These are phyloP conservation scores for Liquidambar formosana DNA, from an alignment of 164 flowering plant genomes.

Conservation along the genomic window DNA sequence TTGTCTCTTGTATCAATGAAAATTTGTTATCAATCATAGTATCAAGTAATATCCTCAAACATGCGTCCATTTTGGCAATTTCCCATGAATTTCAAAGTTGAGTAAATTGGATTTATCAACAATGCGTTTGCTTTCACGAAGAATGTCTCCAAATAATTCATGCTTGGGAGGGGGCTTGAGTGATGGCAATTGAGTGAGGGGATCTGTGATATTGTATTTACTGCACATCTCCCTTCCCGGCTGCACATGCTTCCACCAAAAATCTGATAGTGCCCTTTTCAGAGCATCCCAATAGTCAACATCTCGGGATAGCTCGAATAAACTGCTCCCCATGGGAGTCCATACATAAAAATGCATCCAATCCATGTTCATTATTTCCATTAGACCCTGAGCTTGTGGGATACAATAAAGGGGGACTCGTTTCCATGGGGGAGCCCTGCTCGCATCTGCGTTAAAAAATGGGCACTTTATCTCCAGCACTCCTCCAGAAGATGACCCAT, in stretches of 20 bases:
- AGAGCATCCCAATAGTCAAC: conserved; percentile 49
- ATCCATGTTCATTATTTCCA: conserved; percentile 69
- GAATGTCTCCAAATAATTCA: conserved; percentile 26
- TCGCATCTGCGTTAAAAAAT: conserved; percentile 42
- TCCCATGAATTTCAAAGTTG: conserved; percentile 40
- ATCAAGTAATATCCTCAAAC: no score
- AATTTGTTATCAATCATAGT: no score
- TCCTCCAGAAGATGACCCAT: conserved; percentile 50
- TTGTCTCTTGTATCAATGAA: no score
- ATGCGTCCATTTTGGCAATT: conserved; percentile 19
- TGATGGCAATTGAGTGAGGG: conserved; percentile 31
- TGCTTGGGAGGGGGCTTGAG: no score
- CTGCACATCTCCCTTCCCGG: conserved; percentile 54
- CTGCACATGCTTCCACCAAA: conserved; percentile 73
- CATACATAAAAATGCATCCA: conserved; percentile 80
- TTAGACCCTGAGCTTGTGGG: conserved; percentile 71
- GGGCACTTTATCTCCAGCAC: conserved; percentile 73
- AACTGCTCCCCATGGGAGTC: conserved; percentile 68
- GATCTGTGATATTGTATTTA: conserved; percentile 32
- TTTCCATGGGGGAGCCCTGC: conserved; percentile 50
- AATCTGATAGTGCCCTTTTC: conserved; percentile 54
- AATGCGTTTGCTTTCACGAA: conserved; percentile 33
- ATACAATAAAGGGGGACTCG: no score
- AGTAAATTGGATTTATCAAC: conserved; percentile 33
- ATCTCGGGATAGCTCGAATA: conserved; percentile 56